These are phyloP conservation scores for Nelumbo lutea DNA, from an alignment of 164 flowering plant species.

Conservation along the genomic window DNA sequence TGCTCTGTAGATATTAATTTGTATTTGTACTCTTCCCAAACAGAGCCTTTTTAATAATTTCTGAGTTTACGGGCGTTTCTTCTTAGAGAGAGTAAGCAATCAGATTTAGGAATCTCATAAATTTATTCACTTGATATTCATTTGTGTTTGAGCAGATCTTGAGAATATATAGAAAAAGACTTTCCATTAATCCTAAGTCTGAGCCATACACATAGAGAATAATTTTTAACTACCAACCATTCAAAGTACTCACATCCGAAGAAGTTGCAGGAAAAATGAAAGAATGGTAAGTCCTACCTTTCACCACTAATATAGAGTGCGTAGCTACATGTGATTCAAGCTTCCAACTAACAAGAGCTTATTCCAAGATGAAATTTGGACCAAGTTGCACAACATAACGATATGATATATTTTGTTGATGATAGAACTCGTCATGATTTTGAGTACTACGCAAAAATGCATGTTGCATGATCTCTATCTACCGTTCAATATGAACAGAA, in stretches of 20 bases:
- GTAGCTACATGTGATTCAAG: slow-evolving; percentile 1
- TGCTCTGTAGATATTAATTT: not conserved
- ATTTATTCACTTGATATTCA: not conserved
- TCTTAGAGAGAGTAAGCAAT: not conserved
- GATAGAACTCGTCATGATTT: too few species aligned
- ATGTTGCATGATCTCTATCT: too few species aligned
- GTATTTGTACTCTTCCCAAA: not conserved
- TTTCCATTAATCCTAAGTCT: not conserved
- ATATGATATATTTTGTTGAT: too few species aligned
- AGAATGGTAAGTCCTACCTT: not conserved
- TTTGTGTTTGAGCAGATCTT: not conserved
- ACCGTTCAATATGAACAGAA: too few species aligned
- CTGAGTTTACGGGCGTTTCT: not conserved
- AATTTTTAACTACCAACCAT: not conserved
- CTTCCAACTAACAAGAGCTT: slow-evolving; percentile 1
- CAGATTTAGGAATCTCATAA: not conserved
- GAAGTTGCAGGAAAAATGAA: not conserved
- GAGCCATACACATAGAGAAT: not conserved
- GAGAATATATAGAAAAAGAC: not conserved
- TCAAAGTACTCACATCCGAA: not conserved
- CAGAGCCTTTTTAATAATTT: too few species aligned
- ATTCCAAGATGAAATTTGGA: too few species aligned
- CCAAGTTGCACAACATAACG: too few species aligned
- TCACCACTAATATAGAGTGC: not conserved
- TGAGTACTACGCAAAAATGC: too few species aligned